These are phyloP conservation scores for Tolypocladium tropicale DNA, from an alignment of 2,329 filamentous ascomycete genomes.

Conservation along the genomic window DNA sequence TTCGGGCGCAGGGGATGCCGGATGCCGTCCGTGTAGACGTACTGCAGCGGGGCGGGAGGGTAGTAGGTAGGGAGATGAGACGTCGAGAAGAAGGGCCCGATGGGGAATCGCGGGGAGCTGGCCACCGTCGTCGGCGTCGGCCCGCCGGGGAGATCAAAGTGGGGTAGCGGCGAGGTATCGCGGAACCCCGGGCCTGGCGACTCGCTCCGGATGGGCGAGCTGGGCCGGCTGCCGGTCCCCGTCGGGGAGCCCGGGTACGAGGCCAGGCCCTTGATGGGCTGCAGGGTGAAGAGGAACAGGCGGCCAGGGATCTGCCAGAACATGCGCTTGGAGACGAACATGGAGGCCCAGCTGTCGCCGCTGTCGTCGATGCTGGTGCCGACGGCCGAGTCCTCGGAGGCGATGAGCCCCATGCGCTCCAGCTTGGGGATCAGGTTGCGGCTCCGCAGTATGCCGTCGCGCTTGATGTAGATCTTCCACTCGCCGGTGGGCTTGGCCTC, in stretches of 20 bases:
- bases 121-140: constrained; percentile 20
- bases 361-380: constrained; percentile 53
- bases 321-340: constrained; percentile 70
- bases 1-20: constrained; percentile 83
- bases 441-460: constrained; percentile 80
- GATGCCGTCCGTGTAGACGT: constrained; percentile 65
- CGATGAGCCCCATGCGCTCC: constrained; percentile 83
- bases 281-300: constrained; percentile 78
- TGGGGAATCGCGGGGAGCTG: constrained; percentile 25
- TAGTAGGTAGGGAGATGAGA: constrained; percentile 88
- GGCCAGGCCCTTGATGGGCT: constrained; percentile 36
- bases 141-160: constrained; percentile 28
- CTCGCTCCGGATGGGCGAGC: constrained; percentile 34
- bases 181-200: constrained; percentile 1
- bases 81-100: constrained; percentile 67
- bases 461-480: constrained; percentile 76
- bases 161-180: constrained; percentile 3
- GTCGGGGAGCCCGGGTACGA: constrained; percentile 40
- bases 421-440: constrained; percentile 79
- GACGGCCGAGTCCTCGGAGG: constrained; percentile 64
- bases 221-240: constrained; percentile 38
- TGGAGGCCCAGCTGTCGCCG: constrained; percentile 59
- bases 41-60: constrained; percentile 73
- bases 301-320: constrained; percentile 92
- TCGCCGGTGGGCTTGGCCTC: constrained; percentile 68